phyloP scores from a whole-genome alignment of 192 early-diverging fungal genomes.

The Neocallimastix lanati region DNA sequence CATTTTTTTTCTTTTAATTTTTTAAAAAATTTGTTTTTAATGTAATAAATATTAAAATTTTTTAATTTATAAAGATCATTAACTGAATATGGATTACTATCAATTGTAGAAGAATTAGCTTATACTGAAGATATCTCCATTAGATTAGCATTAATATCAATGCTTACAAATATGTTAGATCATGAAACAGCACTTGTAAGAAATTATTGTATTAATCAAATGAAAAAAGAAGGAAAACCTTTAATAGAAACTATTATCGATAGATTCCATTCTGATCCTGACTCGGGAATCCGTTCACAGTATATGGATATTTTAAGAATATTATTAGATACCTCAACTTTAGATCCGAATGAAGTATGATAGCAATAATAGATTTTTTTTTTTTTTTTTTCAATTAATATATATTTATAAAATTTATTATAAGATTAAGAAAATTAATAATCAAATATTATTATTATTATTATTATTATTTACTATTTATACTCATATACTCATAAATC shows the following conservation, averaged over 20 bases:
- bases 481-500: too few relatives aligned
- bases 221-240: conserved; percentile 24
- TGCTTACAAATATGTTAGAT: conserved; percentile 54
- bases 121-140: conserved; percentile 27
- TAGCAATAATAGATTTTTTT: too few relatives aligned
- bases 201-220: conserved; percentile 44
- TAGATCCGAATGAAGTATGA: background rate
- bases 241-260: conserved; percentile 50
- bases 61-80: conserved; percentile 40
- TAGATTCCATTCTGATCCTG: conserved; percentile 35
- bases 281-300: conserved; percentile 46
- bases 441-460: too few relatives aligned
- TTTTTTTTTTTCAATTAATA: too few relatives aligned
- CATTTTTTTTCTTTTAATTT: too few relatives aligned
- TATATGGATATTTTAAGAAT: conserved; percentile 55
- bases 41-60: too few relatives aligned
- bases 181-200: conserved; percentile 62
- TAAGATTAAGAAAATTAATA: too few relatives aligned
- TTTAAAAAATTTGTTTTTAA: too few relatives aligned
- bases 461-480: too few relatives aligned
- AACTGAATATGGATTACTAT: conserved; percentile 58
- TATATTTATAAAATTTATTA: too few relatives aligned
- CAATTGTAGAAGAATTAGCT: conserved; percentile 52
- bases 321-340: conserved; percentile 41
- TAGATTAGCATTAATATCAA: conserved; percentile 43